phyloP scores from a whole-genome alignment of 2,329 filamentous ascomycete species.

The Remersonia thermophila region DNA sequence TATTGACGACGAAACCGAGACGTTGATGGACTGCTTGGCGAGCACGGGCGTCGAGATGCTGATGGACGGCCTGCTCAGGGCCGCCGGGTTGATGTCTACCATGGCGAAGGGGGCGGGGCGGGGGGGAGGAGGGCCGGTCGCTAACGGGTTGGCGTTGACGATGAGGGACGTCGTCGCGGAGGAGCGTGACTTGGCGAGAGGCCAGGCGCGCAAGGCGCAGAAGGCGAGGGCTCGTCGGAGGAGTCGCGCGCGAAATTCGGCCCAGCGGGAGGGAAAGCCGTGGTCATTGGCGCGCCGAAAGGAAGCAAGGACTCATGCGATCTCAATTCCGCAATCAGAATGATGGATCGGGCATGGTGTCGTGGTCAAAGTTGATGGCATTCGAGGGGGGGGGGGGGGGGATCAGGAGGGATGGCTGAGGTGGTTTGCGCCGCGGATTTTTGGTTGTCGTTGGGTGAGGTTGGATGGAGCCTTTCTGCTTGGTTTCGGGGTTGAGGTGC shows the following conservation, averaged over 20 bases:
- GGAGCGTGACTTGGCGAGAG: too few species aligned
- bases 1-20: conserved; percentile 35
- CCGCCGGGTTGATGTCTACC: conserved; percentile 61
- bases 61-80: conserved; percentile 49
- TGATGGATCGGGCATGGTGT: conserved; percentile 34
- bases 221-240: conserved; percentile 16
- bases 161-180: too few species aligned
- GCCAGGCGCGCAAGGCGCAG: conserved; percentile 11
- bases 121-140: conserved; percentile 6
- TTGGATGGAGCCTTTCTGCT: too few species aligned
- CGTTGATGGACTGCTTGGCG: conserved; percentile 43
- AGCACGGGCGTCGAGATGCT: conserved; percentile 48
- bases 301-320: conserved; percentile 28
- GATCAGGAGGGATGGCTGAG: conserved; percentile 18
- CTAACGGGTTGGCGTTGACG: too few species aligned
- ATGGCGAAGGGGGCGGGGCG: conserved; percentile 26
- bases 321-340: conserved; percentile 26
- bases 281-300: conserved; percentile 33
- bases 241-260: conserved; percentile 36
- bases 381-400: too few species aligned
- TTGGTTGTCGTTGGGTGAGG: conserved; percentile 18
- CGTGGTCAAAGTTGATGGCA: conserved; percentile 29
- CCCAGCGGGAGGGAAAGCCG: conserved; percentile 31
- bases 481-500: too few species aligned
- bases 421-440: conserved; percentile 14